Percentiles rank a stretch among this genome's conserved stretches.
Conservation (phyloP, 768 basidiomycete genomes). For the Pleurotus ostreatus region DNA sequence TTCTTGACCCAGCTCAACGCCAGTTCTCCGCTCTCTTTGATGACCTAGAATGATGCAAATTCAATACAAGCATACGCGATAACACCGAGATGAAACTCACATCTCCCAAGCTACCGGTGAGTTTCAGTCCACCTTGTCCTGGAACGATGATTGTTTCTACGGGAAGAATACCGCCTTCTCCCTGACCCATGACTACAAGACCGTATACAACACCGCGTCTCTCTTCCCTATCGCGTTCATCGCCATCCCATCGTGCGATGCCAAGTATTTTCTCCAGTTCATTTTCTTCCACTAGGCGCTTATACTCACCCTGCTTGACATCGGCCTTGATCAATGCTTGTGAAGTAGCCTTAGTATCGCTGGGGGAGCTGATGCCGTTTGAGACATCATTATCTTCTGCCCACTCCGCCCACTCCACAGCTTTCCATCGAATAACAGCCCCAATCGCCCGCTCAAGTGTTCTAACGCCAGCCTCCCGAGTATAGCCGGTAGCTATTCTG, state of each 20-base stretch:
- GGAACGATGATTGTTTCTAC: slow-evolving; percentile 82
- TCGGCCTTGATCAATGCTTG: slow-evolving; percentile 15
- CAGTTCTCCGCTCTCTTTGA: slow-evolving; percentile 88
- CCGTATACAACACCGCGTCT: slow-evolving; percentile 79
- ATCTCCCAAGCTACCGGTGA: slow-evolving; percentile 85
- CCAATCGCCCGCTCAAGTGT: slow-evolving; percentile 85
- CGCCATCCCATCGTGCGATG: slow-evolving; percentile 73
- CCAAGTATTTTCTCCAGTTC: slow-evolving; percentile 87
- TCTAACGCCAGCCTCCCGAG: slow-evolving; percentile 91
- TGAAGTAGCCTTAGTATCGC: neutral
- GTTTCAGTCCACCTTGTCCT: slow-evolving; percentile 65
- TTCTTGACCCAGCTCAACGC: slow-evolving; percentile 92
- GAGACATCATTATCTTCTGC: slow-evolving; percentile 34
- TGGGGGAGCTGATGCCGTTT: neutral
- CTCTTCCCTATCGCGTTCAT: slow-evolving; percentile 73
- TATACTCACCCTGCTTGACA: slow-evolving; percentile 40
- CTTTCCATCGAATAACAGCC: slow-evolving; percentile 85
- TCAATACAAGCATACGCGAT: neutral
- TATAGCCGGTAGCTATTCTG: slow-evolving; percentile 75
- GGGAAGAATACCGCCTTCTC: slow-evolving; percentile 80
- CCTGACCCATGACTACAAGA: slow-evolving; percentile 83
- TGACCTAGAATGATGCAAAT: slow-evolving; percentile 44
- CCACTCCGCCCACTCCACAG: slow-evolving; percentile 84
- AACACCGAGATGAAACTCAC: slow-evolving; percentile 27
- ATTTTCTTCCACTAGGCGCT: slow-evolving; percentile 52